Evolutionary conservation across 2,329 filamentous ascomycete genomes (phyloP), one percentile per base, ranked within the genome.

Genomic region (Fusarium veterinarium): DNA sequence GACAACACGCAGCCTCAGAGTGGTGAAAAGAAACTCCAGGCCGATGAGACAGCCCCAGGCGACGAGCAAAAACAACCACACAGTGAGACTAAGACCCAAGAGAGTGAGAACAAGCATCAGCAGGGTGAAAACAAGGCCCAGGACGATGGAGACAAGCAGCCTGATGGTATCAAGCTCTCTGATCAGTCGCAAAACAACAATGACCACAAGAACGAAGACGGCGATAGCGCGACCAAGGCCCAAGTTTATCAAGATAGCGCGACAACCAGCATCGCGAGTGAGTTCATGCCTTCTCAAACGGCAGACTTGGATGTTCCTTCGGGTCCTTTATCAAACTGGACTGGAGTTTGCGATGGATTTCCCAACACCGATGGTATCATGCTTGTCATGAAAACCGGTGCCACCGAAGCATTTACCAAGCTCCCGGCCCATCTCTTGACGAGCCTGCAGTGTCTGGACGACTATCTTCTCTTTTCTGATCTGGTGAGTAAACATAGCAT

Each of bases 361-460:
- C 84, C 84, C 16, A 74, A 83, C 60, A 83, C 82, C 41, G 79
- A 84, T 35, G 82, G 83, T 66, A 81, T 87, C 48, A 81, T 86
- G 37, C 79, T 90, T 33, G 83, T 90, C 62, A 86, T 91, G 81
- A 90, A 90, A 80, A 90, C 89, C 3, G 88, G 88, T 49, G 87
- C 88, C 6, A 88, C 87, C 46, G 88, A 90, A 75, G 81, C 85
- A 17, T 87, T 83, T 73, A 83, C 87, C 31, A 86, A 86, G 69
- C 78, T 91, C 8, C 87, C 88, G 12, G 86, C 86, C 5, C 88
- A 90, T 65, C 81, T 90, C 28, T 80, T 89, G 63, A 89, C 88
- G 5, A 84, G 84, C 16, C 78, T 89, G 60, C 84, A 84, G 63
- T 90, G 88, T 73, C 80, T 87, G n/a, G 81, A 84, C 41, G 86